Evolutionary conservation across 495 filamentous ascomycete species (phyloP).

Genomic region (Hyaloscypha variabilis): DNA sequence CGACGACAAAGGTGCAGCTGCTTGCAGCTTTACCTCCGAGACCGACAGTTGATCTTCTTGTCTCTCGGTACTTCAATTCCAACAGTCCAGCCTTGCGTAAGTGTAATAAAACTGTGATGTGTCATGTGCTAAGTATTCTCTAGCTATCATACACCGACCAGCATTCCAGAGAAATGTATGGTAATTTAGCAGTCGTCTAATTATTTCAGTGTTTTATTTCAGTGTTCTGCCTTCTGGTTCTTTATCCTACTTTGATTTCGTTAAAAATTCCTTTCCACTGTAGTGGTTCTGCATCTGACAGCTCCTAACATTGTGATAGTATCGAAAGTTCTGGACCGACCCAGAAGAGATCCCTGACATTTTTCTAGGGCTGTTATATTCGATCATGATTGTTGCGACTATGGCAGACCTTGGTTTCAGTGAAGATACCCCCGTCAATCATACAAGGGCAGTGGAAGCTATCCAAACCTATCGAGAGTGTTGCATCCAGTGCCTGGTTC

Average conservation of each 20-base stretch:
- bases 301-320: slow-evolving; percentile 34
- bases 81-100: slow-evolving; percentile 44
- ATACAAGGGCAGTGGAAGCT: slow-evolving; percentile 24
- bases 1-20: slow-evolving; percentile 38
- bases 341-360: slow-evolving; percentile 38
- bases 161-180: slow-evolving; percentile 41
- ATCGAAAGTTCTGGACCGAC: slow-evolving; percentile 49
- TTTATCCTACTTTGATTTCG: no score
- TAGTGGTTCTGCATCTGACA: no score
- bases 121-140: not conserved
- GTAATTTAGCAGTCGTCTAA: not conserved
- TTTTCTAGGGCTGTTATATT: slow-evolving; percentile 50
- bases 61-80: slow-evolving; percentile 52
- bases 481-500: slow-evolving; percentile 43
- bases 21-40: slow-evolving; percentile 43
- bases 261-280: no score
- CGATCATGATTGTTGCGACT: slow-evolving; percentile 42
- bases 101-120: not conserved
- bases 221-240: no score
- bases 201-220: no score
- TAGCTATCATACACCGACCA: slow-evolving; percentile 39
- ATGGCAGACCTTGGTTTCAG: slow-evolving; percentile 36
- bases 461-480: slow-evolving; percentile 18
- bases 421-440: slow-evolving; percentile 30
- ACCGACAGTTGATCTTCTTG: slow-evolving; percentile 41